phyloP scores from a whole-genome alignment of 73 alveolate species.

The Urostyla sp. region DNA sequence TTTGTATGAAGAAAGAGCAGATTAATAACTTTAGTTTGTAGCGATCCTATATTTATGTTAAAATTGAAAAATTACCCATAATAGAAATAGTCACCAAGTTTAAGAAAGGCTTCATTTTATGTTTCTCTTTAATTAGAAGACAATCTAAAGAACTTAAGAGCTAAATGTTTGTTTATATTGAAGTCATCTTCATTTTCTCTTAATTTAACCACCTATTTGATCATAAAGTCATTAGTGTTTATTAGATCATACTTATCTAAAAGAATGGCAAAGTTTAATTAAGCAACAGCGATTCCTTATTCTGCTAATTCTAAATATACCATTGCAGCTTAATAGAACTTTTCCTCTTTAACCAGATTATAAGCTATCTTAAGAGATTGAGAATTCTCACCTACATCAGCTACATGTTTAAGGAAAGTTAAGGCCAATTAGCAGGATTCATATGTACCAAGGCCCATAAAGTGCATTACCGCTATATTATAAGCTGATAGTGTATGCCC shows the following conservation, averaged over 20 bases:
- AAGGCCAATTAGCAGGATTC: slow-evolving; percentile 45
- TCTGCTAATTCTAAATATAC: slow-evolving; percentile 51
- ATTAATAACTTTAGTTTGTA: not conserved
- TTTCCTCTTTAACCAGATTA: slow-evolving; percentile 18
- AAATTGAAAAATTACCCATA: slow-evolving; percentile 31
- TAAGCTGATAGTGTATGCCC: slow-evolving; percentile 59
- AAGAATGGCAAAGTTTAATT: slow-evolving; percentile 40
- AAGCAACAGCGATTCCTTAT: slow-evolving; percentile 49
- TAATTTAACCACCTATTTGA: not conserved
- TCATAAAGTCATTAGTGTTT: slow-evolving; percentile 7
- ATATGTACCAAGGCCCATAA: slow-evolving; percentile 57
- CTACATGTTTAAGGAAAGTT: slow-evolving; percentile 42
- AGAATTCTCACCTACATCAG: slow-evolving; percentile 52
- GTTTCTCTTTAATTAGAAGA: slow-evolving; percentile 21
- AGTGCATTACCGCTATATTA: slow-evolving; percentile 58
- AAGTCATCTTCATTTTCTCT: not conserved
- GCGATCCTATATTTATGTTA: slow-evolving; percentile 15
- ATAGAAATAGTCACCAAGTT: slow-evolving; percentile 37
- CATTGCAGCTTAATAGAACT: slow-evolving; percentile 36
- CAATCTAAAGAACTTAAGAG: slow-evolving; percentile 21
- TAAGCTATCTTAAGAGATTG: slow-evolving; percentile 10
- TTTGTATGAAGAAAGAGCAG: slow-evolving; percentile 13
- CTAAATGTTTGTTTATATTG: slow-evolving; percentile 40
- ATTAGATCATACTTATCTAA: slow-evolving; percentile 45
- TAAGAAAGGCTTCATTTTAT: slow-evolving; percentile 39